A percentile compares a stretch with the other conserved stretches of the same genome.
Conservation (phyloP, 2,329 filamentous ascomycete species). For the Aspergillus sp. region DNA sequence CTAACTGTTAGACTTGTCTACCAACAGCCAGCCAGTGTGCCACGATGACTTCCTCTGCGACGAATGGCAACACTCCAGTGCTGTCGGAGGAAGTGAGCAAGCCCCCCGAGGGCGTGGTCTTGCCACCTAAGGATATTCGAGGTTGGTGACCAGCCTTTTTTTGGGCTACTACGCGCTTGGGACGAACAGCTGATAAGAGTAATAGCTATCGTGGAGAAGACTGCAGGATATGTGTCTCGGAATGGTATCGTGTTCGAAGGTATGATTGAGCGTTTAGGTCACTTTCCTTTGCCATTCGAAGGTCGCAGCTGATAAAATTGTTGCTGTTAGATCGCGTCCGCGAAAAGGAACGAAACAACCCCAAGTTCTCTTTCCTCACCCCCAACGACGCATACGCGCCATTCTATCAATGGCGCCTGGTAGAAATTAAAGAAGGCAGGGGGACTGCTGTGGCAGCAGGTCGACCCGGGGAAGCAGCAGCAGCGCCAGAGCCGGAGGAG, state of each 20-base stretch:
- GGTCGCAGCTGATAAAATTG: neutral
- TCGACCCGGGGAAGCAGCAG: constrained; percentile 55
- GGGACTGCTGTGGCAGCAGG: constrained; percentile 72
- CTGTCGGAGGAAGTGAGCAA: constrained; percentile 57
- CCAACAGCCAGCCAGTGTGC: constrained; percentile 1
- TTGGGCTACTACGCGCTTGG: too few relatives aligned
- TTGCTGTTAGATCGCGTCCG: constrained; percentile 58
- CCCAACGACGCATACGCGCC: constrained; percentile 72
- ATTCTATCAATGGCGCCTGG: constrained; percentile 85
- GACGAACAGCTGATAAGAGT: constrained; percentile 15
- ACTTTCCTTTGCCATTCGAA: neutral
- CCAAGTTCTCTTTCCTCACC: constrained; percentile 86
- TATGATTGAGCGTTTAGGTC: constrained; percentile 15
- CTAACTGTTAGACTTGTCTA: neutral
- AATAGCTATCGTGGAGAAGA: constrained; percentile 74
- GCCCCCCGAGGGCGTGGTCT: constrained; percentile 71
- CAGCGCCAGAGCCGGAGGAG: constrained; percentile 50
- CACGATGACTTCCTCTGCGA: constrained; percentile 33
- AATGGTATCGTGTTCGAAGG: constrained; percentile 60
- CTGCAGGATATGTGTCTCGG: constrained; percentile 78
- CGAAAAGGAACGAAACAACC: constrained; percentile 71
- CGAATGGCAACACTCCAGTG: constrained; percentile 32
- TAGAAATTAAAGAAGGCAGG: constrained; percentile 75
- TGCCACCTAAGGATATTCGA: constrained; percentile 79
- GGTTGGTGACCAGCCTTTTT: constrained; percentile 28